Percentiles rank a stretch among this genome's conserved stretches.
Conservation (phyloP, 805 yeast genomes). For the Candida cerambycidarum region DNA sequence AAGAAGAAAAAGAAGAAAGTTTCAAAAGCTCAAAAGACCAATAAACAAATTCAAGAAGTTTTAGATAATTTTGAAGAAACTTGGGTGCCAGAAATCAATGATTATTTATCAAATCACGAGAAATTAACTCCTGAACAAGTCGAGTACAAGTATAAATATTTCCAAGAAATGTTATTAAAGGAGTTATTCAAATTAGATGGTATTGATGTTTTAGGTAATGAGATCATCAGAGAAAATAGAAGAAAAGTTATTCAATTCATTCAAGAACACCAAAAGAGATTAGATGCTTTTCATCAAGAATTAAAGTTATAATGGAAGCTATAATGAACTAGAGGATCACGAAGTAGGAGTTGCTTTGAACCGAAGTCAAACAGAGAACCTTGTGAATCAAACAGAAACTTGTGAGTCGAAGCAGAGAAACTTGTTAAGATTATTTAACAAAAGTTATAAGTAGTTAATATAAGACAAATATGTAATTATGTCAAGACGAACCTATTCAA, state of each 20-base stretch:
- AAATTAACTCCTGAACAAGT: constrained; percentile 29
- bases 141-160: constrained; percentile 54
- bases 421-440: no score
- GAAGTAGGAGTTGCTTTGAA: no score
- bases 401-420: no score
- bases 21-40: constrained; percentile 41
- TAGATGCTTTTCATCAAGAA: constrained; percentile 49
- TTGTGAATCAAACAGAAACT: no score
- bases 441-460: background rate
- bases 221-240: constrained; percentile 53
- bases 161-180: constrained; percentile 67
- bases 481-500: no score
- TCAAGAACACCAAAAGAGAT: constrained; percentile 56
- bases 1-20: constrained; percentile 36
- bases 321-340: background rate
- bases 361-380: no score
- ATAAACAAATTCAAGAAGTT: constrained; percentile 36
- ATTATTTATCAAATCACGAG: constrained; percentile 28
- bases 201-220: constrained; percentile 53
- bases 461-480: background rate
- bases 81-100: constrained; percentile 41
- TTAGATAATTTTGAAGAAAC: constrained; percentile 40
- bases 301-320: constrained; percentile 17
- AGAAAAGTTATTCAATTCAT: constrained; percentile 59
- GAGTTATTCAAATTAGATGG: constrained; percentile 66